Evolutionary conservation across 140 eudicot genomes (phyloP).

Genomic region (Stevia rebaudiana): DNA sequence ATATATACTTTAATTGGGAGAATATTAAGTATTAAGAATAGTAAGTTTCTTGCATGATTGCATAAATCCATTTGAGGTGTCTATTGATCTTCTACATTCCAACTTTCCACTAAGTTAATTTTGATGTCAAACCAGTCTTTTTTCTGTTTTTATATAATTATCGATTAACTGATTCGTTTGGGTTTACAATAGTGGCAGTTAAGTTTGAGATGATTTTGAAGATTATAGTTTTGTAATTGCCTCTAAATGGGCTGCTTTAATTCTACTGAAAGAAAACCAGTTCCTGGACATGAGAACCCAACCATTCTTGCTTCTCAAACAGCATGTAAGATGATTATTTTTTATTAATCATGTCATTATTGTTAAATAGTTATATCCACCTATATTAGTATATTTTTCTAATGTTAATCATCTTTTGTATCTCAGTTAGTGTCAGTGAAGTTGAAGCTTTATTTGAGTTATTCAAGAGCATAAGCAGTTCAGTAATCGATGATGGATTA

Average conservation of each 20-base stretch:
- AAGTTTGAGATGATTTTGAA: slow-evolving; percentile 50
- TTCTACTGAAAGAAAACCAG: slow-evolving; percentile 60
- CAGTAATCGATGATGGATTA: slow-evolving; percentile 86
- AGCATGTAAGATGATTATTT: slow-evolving; percentile 61
- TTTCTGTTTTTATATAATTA: slow-evolving; percentile 1
- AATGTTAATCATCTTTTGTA: slow-evolving; percentile 7
- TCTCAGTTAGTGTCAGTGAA: slow-evolving; percentile 93
- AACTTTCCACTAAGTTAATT: neutral
- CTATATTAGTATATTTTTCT: neutral
- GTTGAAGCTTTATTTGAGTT: slow-evolving; percentile 97
- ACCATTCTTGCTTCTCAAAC: slow-evolving; percentile 84
- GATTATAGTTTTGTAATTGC: slow-evolving; percentile 23
- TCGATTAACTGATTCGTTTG: slow-evolving; percentile 24
- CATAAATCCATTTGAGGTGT: neutral
- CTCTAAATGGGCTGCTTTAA: slow-evolving; percentile 82
- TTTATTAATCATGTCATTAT: neutral
- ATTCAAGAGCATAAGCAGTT: slow-evolving; percentile 90
- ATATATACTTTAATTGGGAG: neutral
- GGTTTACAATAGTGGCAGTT: slow-evolving; percentile 36
- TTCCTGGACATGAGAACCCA: slow-evolving; percentile 80
- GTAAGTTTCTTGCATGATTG: neutral
- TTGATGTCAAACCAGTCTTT: neutral
- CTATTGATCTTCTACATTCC: neutral
- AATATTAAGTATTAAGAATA: too few relatives aligned
- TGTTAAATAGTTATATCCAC: neutral